Percentiles rank a stretch among this genome's conserved stretches.
Conservation (phyloP, 352 stramenopile genomes). For the Elongisporangium prolatum region DNA sequence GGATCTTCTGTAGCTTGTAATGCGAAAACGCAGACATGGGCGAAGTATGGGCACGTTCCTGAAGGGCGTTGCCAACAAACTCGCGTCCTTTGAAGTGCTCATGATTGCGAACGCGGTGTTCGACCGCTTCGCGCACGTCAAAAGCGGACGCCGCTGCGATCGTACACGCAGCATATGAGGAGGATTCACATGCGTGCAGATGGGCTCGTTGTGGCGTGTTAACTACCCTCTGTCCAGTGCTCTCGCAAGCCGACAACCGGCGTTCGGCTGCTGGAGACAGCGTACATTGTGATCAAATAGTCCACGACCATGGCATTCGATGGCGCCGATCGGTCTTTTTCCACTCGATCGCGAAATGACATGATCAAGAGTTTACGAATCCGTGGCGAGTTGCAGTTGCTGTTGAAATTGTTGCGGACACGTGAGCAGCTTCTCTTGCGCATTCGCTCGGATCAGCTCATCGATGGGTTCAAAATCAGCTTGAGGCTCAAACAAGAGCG, state of each 20-base stretch:
- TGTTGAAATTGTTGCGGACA: neutral
- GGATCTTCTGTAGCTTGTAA: neutral
- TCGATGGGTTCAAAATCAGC: neutral
- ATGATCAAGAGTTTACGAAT: slow-evolving; percentile 7
- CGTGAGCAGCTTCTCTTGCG: slow-evolving; percentile 1
- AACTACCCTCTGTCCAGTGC: neutral
- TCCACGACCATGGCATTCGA: neutral
- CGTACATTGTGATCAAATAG: neutral
- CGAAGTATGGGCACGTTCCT: slow-evolving; percentile 18
- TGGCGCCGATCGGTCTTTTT: slow-evolving; percentile 2
- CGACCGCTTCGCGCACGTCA: neutral
- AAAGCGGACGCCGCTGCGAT: neutral
- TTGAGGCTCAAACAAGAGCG: neutral
- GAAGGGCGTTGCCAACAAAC: slow-evolving; percentile 24
- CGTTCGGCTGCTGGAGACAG: neutral
- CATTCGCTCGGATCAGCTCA: neutral
- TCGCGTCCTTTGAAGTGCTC: slow-evolving; percentile 2
- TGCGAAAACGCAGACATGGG: neutral
- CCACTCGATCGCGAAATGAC: slow-evolving; percentile 2
- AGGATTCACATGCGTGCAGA: neutral
- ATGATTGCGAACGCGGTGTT: neutral
- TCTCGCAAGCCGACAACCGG: neutral
- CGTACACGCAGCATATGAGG: neutral
- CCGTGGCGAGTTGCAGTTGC: neutral
- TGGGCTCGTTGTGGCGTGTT: slow-evolving; percentile 1